Conservation (phyloP, 371 early-diverging fungal genomes). For the Phascolomyces articulosus region DNA sequence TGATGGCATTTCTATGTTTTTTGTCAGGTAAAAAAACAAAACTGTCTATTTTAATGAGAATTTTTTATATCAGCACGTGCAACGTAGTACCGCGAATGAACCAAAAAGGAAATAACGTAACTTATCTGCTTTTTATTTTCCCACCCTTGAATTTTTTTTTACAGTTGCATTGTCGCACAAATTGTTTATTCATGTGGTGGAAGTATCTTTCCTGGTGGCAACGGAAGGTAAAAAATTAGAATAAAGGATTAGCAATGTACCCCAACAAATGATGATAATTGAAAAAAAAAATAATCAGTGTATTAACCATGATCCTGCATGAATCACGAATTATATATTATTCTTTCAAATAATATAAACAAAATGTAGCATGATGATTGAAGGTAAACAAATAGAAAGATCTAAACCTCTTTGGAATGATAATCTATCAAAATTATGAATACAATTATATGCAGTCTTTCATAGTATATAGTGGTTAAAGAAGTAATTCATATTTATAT, state of each 20-base stretch:
- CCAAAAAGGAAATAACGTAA: too few species aligned
- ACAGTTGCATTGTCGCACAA: constrained; percentile 83
- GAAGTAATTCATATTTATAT: not conserved
- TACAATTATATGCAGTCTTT: too few species aligned
- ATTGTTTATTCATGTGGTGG: constrained; percentile 83
- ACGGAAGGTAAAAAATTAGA: constrained; percentile 63
- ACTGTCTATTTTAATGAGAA: too few species aligned
- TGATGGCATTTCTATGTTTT: constrained; percentile 93
- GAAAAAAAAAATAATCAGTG: too few species aligned
- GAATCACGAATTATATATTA: not conserved
- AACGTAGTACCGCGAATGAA: too few species aligned
- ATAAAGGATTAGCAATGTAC: not conserved
- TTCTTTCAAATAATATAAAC: not conserved
- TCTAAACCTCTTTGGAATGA: not conserved
- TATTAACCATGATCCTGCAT: not conserved
- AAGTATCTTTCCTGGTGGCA: constrained; percentile 89
- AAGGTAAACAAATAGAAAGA: constrained; percentile 1
- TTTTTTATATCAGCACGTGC: not conserved
- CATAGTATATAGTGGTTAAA: too few species aligned
- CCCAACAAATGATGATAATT: not conserved
- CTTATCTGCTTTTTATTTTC: not conserved
- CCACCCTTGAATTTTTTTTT: not conserved
- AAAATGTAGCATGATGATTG: constrained; percentile 11
- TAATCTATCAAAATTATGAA: not conserved
- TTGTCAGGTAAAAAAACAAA: constrained; percentile 65